phyloP scores from a whole-genome alignment of 2,329 filamentous ascomycete species.

The Leptographium flavum region DNA sequence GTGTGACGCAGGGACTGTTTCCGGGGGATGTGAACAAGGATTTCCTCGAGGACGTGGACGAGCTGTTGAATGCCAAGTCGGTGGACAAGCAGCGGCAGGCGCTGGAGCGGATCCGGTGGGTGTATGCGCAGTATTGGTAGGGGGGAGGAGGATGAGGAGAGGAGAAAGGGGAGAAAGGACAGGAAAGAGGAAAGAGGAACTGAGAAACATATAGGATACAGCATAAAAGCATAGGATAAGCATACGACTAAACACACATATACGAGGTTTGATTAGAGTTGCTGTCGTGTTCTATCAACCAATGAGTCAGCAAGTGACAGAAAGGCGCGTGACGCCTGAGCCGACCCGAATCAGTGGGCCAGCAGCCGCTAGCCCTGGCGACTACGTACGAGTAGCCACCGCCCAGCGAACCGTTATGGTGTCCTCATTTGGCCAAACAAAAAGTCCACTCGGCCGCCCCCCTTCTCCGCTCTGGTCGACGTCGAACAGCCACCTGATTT shows the following conservation, averaged over 20 bases:
- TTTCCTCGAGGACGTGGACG: constrained; percentile 77
- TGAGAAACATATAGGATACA: not conserved
- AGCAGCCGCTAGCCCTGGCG: too few species aligned
- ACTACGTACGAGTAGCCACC: too few species aligned
- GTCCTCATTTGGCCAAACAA: not conserved
- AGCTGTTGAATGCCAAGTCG: constrained; percentile 71
- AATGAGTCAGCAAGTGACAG: too few species aligned
- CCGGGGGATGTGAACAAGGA: constrained; percentile 65
- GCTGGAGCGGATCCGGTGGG: constrained; percentile 76
- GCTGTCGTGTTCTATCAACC: too few species aligned
- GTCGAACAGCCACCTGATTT: not conserved
- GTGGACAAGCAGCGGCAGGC: constrained; percentile 66
- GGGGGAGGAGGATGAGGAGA: not conserved
- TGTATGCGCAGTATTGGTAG: constrained; percentile 66
- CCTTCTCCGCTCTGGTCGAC: not conserved
- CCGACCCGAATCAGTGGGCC: too few species aligned
- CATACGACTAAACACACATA: too few species aligned
- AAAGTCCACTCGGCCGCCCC: not conserved
- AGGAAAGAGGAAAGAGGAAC: not conserved
- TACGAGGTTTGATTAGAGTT: too few species aligned
- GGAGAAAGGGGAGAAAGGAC: not conserved
- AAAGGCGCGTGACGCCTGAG: too few species aligned
- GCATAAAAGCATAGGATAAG: too few species aligned
- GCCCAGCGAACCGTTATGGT: not conserved
- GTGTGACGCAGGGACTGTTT: constrained; percentile 47